These are phyloP conservation scores for Zoysia pacifica DNA, from an alignment of 176 grass and related monocot species.

Conservation along the genomic window DNA sequence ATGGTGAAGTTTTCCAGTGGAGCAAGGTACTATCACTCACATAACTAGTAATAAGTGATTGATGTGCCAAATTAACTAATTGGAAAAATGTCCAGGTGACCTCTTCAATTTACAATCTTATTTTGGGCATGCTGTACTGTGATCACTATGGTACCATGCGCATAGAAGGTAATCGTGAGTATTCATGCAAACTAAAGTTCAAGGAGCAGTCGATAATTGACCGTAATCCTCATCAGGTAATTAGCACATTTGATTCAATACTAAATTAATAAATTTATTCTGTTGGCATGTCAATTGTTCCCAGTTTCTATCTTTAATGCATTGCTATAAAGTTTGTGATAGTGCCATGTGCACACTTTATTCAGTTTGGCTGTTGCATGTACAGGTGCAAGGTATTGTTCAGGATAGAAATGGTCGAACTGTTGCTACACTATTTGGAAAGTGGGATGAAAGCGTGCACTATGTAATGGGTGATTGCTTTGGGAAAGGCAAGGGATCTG, in stretches of 20 bases:
- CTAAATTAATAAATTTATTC: not conserved
- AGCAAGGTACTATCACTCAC: slow-evolving; percentile 78
- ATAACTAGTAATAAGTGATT: not conserved
- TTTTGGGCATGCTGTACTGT: slow-evolving; percentile 98
- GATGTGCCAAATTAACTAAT: slow-evolving; percentile 20
- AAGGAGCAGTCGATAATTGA: slow-evolving; percentile 99
- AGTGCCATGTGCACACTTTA: not conserved
- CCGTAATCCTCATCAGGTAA: slow-evolving; percentile 97
- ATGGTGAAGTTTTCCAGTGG: slow-evolving; percentile 99
- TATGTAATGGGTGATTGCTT: slow-evolving; percentile 93
- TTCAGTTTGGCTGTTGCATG: slow-evolving; percentile 33
- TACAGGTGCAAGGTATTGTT: slow-evolving; percentile 95
- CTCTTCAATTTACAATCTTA: slow-evolving; percentile 99
- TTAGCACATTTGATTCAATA: slow-evolving; percentile 18
- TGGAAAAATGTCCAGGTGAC: slow-evolving; percentile 66
- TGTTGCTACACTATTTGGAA: slow-evolving; percentile 91
- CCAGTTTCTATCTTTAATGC: not conserved
- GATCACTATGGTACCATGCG: slow-evolving; percentile 99
- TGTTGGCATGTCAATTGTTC: not conserved
- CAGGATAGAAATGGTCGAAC: slow-evolving; percentile 88
- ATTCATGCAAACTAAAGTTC: slow-evolving; percentile 97
- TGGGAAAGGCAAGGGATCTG: slow-evolving; percentile 87
- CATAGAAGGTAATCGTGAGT: slow-evolving; percentile 94
- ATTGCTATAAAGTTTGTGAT: not conserved
- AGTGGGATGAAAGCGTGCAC: slow-evolving; percentile 99